phyloP scores from a whole-genome alignment of 2,329 filamentous ascomycete genomes.

The Dothiorella sarmentorum region DNA sequence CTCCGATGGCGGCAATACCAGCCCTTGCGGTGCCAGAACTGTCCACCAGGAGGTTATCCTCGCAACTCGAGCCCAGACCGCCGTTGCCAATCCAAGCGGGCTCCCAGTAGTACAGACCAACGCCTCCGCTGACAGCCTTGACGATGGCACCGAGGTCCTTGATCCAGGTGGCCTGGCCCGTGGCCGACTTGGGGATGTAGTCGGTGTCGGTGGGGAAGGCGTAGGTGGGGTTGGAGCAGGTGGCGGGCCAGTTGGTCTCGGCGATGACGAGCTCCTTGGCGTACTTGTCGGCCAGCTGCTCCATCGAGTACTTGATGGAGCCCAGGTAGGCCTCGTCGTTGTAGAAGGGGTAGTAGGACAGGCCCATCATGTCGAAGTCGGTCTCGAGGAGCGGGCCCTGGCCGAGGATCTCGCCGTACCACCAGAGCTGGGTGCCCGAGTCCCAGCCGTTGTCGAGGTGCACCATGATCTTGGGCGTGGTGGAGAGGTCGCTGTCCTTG shows the following conservation, averaged over 20 bases:
- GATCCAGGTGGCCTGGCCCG: slow-evolving; percentile 62
- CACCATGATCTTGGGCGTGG: slow-evolving; percentile 67
- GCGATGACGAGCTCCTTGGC: slow-evolving; percentile 66
- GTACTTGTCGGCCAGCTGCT: slow-evolving; percentile 59
- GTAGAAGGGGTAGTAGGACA: slow-evolving; percentile 74
- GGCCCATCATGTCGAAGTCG: slow-evolving; percentile 69
- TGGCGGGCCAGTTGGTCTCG: slow-evolving; percentile 67
- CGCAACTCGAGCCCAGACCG: slow-evolving; percentile 62
- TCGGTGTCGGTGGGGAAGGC: slow-evolving; percentile 59
- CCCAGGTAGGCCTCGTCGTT: slow-evolving; percentile 56
- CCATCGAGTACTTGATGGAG: slow-evolving; percentile 53
- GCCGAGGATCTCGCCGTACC: slow-evolving; percentile 54
- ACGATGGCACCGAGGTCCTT: slow-evolving; percentile 58
- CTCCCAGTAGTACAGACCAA: slow-evolving; percentile 57
- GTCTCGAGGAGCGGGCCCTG: slow-evolving; percentile 47
- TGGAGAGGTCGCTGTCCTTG: slow-evolving; percentile 57
- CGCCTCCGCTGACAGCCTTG: slow-evolving; percentile 57
- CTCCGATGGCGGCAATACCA: not conserved
- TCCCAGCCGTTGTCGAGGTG: slow-evolving; percentile 73
- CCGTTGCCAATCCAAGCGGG: slow-evolving; percentile 68
- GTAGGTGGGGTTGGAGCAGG: slow-evolving; percentile 41
- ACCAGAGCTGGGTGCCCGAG: slow-evolving; percentile 63
- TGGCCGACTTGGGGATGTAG: slow-evolving; percentile 57
- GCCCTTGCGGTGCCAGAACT: slow-evolving; percentile 48
- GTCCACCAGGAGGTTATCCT: slow-evolving; percentile 61